These are phyloP conservation scores for Syzygium oleosum DNA, from an alignment of 345 rosid species.

Conservation along the genomic window DNA sequence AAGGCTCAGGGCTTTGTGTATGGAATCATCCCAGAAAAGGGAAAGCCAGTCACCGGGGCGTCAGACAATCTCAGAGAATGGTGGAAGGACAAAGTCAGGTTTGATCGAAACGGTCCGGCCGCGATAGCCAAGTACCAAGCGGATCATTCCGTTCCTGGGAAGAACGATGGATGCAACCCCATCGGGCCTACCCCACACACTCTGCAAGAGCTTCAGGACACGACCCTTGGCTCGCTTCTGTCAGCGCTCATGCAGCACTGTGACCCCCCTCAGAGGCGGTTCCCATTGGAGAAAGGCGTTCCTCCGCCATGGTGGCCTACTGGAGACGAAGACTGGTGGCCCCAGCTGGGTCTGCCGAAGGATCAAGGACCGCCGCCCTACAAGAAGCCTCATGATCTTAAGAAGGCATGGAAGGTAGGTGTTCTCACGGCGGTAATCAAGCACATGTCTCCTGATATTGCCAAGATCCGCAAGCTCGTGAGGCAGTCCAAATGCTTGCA, in stretches of 20 bases:
- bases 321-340: constrained; percentile 94
- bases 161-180: constrained; percentile 30
- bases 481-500: constrained; percentile 83
- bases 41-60: constrained; percentile 81
- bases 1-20: constrained; percentile 93
- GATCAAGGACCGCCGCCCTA: constrained; percentile 81
- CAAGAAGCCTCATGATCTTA: constrained; percentile 97
- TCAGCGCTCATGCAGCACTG: constrained; percentile 86
- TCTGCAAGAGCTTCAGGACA: constrained; percentile 93
- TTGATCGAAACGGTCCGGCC: constrained; percentile 89
- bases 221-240: constrained; percentile 85
- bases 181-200: constrained; percentile 66
- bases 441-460: constrained; percentile 75
- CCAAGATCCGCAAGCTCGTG: constrained; percentile 70
- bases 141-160: constrained; percentile 46
- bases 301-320: constrained; percentile 98
- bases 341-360: constrained; percentile 56
- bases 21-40: constrained; percentile 82
- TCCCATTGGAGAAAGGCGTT: constrained; percentile 73
- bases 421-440: constrained; percentile 74
- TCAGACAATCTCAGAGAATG: constrained; percentile 91
- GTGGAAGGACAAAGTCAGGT: constrained; percentile 97
- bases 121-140: constrained; percentile 72
- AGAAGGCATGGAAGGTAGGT: constrained; percentile 95
- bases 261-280: constrained; percentile 88